Percentiles rank a stretch among this genome's conserved stretches.
Conservation (phyloP, 108 stramenopile genomes). For the Skeletonema menzelii region DNA sequence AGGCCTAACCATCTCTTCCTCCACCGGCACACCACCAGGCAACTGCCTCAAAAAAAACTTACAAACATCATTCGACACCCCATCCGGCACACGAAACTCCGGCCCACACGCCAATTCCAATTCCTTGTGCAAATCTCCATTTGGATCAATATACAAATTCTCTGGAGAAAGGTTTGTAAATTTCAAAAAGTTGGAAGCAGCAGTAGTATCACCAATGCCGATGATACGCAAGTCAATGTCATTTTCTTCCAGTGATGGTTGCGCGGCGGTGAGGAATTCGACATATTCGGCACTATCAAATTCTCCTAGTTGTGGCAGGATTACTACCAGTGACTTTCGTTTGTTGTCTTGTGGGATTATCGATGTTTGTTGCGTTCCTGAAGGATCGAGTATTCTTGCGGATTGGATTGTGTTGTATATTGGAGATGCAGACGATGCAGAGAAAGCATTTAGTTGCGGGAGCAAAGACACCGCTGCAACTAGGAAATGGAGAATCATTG, state of each 20-base stretch:
- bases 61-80: constrained; percentile 21
- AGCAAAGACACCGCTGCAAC: background rate
- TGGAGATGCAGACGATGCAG: constrained; percentile 5
- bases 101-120: constrained; percentile 54
- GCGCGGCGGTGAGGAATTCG: constrained; percentile 37
- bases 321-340: constrained; percentile 49
- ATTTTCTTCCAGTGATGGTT: constrained; percentile 31
- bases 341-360: constrained; percentile 1
- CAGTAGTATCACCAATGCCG: constrained; percentile 34
- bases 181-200: constrained; percentile 41
- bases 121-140: constrained; percentile 38
- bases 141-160: constrained; percentile 45
- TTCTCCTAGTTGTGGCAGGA: constrained; percentile 66
- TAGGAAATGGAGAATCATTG: background rate
- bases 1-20: constrained; percentile 12
- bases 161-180: constrained; percentile 45
- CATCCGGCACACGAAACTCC: constrained; percentile 48
- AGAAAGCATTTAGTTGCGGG: background rate
- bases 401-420: constrained; percentile 22
- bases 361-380: constrained; percentile 9
- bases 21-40: constrained; percentile 33
- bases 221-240: constrained; percentile 44
- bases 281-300: constrained; percentile 61
- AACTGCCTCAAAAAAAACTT: constrained; percentile 24
- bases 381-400: constrained; percentile 18